phyloP scores from a whole-genome alignment of 2,329 filamentous ascomycete species.

The Sarocladium kiliense region DNA sequence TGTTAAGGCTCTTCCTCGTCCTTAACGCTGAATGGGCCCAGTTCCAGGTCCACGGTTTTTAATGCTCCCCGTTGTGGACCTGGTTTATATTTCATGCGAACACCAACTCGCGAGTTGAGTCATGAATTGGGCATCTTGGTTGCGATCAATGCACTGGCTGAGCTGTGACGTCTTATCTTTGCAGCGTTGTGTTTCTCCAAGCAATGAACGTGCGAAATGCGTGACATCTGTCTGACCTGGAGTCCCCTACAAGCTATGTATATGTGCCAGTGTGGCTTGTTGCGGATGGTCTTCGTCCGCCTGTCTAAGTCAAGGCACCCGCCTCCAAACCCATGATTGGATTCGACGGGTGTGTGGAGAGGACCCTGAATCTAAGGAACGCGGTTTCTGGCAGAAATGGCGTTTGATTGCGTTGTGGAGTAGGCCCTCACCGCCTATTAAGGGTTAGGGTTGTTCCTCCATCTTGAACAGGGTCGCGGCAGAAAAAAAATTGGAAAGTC shows the following conservation, averaged over 20 bases:
- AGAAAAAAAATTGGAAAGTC: conserved; percentile 4
- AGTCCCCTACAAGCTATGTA: not conserved
- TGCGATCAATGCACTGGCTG: too few species aligned
- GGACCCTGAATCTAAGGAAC: conserved; percentile 4
- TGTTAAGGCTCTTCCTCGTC: not conserved
- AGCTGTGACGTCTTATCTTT: not conserved
- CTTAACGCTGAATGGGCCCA: not conserved
- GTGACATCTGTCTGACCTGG: too few species aligned
- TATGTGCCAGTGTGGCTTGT: not conserved
- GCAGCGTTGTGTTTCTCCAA: not conserved
- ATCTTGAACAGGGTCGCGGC: not conserved
- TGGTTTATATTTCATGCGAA: not conserved
- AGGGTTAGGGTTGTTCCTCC: conserved; percentile 6
- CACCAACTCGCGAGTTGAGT: not conserved
- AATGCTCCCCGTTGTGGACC: not conserved
- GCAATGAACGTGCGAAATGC: too few species aligned
- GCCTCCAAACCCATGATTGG: not conserved
- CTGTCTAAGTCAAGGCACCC: not conserved
- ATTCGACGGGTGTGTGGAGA: not conserved
- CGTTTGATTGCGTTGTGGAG: conserved; percentile 8
- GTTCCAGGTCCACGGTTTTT: not conserved
- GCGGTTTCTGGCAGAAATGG: conserved; percentile 7
- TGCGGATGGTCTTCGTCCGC: not conserved
- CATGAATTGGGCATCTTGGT: not conserved
- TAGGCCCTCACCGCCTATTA: conserved; percentile 3